phyloP scores from a whole-genome alignment of 768 basidiomycete species.

The Xerocomellus intermedius region DNA sequence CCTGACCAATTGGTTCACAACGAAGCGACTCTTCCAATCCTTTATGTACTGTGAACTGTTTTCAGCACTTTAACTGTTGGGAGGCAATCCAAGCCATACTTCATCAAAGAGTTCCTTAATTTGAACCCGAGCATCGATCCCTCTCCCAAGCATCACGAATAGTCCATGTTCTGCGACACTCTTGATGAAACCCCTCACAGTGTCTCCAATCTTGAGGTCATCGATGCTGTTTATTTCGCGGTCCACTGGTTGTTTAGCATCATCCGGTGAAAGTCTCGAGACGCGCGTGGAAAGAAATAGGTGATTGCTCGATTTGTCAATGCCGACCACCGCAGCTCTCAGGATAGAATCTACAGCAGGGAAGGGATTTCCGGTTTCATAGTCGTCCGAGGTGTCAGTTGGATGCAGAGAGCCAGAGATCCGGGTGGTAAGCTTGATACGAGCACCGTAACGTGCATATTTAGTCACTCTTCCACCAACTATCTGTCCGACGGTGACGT shows the following conservation, averaged over 20 bases:
- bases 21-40: slow-evolving; percentile 88
- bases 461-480: slow-evolving; percentile 79
- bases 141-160: slow-evolving; percentile 81
- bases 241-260: slow-evolving; percentile 53
- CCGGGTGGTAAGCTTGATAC: slow-evolving; percentile 70
- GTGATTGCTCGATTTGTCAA: slow-evolving; percentile 65
- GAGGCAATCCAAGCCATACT: slow-evolving; percentile 29
- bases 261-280: slow-evolving; percentile 63
- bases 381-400: slow-evolving; percentile 82
- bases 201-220: slow-evolving; percentile 69
- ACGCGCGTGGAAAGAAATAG: slow-evolving; percentile 78
- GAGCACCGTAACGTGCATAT: slow-evolving; percentile 67
- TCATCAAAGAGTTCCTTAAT: slow-evolving; percentile 94
- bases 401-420: slow-evolving; percentile 79
- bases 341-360: slow-evolving; percentile 65
- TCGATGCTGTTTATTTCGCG: slow-evolving; percentile 60
- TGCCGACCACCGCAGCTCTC: slow-evolving; percentile 65
- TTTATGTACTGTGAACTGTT: slow-evolving; percentile 70
- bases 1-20: slow-evolving; percentile 77
- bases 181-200: slow-evolving; percentile 88
- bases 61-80: slow-evolving; percentile 4
- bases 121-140: slow-evolving; percentile 88
- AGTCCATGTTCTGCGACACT: slow-evolving; percentile 83
- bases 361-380: slow-evolving; percentile 53
- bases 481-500: slow-evolving; percentile 66